Evolutionary conservation across 2,329 filamentous ascomycete genomes (phyloP).

Genomic region (Beauveria pseudobassiana): DNA sequence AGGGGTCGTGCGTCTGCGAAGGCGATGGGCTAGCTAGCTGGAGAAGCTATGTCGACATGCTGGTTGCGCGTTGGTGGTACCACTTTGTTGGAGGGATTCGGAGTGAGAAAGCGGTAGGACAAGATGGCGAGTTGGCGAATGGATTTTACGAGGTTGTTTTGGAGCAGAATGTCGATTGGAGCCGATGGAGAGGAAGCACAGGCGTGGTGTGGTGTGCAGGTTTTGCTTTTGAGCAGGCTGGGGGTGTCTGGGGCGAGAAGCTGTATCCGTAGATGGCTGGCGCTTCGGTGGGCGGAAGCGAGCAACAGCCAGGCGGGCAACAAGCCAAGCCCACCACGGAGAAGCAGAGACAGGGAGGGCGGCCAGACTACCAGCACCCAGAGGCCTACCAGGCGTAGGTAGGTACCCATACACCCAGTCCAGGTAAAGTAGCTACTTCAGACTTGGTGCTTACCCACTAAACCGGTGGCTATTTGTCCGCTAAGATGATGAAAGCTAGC

Average conservation of each 20-base stretch:
- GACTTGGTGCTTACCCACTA: no score
- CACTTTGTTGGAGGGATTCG: neutral
- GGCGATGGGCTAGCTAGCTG: constrained; percentile 6
- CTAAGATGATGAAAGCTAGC: no score
- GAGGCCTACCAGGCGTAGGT: no score
- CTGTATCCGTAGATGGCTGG: constrained; percentile 1
- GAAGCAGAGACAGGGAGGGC: no score
- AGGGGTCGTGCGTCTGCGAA: constrained; percentile 7
- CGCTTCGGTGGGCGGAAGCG: constrained; percentile 1
- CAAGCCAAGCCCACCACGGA: no score
- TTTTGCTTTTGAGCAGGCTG: constrained; percentile 2
- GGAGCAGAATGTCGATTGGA: neutral
- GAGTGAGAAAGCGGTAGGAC: neutral
- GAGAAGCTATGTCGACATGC: constrained; percentile 8
- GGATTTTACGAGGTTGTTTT: neutral
- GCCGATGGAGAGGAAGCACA: neutral
- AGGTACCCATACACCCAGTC: no score
- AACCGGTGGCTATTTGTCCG: no score
- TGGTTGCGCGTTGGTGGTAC: neutral
- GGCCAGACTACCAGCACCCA: no score
- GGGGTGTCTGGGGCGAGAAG: constrained; percentile 6
- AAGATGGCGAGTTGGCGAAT: neutral
- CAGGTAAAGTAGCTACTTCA: no score
- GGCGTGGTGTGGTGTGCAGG: neutral
- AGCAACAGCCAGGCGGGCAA: neutral